Evolutionary conservation across 495 filamentous ascomycete genomes (phyloP).

Genomic region (Chlorociboria aeruginascens): DNA sequence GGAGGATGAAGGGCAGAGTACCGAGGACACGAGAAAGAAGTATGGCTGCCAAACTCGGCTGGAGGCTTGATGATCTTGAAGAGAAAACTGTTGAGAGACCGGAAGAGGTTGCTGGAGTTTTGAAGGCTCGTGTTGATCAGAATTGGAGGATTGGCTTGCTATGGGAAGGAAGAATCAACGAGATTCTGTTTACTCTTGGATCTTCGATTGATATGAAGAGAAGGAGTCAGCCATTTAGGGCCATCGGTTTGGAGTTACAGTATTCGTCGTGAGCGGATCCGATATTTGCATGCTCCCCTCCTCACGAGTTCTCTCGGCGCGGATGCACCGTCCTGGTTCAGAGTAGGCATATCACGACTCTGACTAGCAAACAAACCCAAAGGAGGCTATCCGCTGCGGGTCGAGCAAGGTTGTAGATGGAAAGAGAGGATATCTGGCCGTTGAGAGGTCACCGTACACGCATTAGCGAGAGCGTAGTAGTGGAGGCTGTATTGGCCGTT

Average conservation of each 20-base stretch:
- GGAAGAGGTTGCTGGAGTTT: slow-evolving; percentile 67
- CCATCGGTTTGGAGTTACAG: slow-evolving; percentile 76
- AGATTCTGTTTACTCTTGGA: slow-evolving; percentile 82
- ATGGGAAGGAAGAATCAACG: slow-evolving; percentile 92
- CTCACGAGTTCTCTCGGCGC: not conserved
- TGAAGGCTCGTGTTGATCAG: slow-evolving; percentile 83
- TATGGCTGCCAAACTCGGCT: slow-evolving; percentile 42
- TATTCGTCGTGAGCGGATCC: slow-evolving; percentile 64
- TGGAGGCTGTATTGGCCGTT: too few species aligned
- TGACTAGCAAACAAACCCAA: too few species aligned
- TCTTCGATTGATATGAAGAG: slow-evolving; percentile 64
- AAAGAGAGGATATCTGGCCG: too few species aligned
- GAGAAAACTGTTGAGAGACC: slow-evolving; percentile 20
- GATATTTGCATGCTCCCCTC: not conserved
- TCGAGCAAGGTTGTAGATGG: too few species aligned
- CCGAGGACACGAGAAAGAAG: slow-evolving; percentile 30
- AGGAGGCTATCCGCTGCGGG: too few species aligned
- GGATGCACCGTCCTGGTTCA: too few species aligned
- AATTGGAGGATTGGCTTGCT: slow-evolving; percentile 71
- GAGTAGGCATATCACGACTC: too few species aligned
- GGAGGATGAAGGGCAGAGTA: slow-evolving; percentile 40
- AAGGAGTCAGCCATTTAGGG: slow-evolving; percentile 55
- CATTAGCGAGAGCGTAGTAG: too few species aligned
- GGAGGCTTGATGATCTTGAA: slow-evolving; percentile 30
- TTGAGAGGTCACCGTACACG: too few species aligned